phyloP scores from a whole-genome alignment of 768 basidiomycete species.

The Tubosaeta brunneosetosa region DNA sequence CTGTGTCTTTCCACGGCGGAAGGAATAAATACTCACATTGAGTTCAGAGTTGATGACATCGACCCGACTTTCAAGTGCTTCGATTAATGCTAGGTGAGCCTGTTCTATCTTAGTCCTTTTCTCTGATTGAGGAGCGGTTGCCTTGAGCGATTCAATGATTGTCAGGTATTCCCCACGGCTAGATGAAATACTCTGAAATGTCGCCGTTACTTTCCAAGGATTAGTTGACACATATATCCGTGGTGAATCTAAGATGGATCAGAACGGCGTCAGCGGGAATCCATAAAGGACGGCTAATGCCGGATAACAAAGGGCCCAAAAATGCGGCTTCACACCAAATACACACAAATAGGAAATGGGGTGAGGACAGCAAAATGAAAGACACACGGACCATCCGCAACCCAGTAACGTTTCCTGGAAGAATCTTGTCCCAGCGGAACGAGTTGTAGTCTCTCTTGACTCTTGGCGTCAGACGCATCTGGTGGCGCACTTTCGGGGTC shows the following conservation, averaged over 20 bases:
- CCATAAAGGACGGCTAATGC: conserved; percentile 33
- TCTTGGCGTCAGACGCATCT: conserved; percentile 57
- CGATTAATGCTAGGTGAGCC: conserved; percentile 58
- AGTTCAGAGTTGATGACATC: conserved; percentile 66
- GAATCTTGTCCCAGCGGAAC: conserved; percentile 74
- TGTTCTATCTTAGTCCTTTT: conserved; percentile 56
- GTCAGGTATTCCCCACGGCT: conserved; percentile 70
- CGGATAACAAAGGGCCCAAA: conserved; percentile 39
- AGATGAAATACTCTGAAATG: conserved; percentile 66
- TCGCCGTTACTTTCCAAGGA: conserved; percentile 84
- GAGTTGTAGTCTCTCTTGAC: conserved; percentile 60
- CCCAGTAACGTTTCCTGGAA: conserved; percentile 77
- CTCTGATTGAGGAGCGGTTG: conserved; percentile 40
- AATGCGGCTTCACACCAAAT: conserved; percentile 55
- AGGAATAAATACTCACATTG: conserved; percentile 47
- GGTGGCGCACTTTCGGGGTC: conserved; percentile 53
- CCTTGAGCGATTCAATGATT: conserved; percentile 58
- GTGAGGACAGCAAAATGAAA: conserved; percentile 31
- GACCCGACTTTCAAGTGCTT: conserved; percentile 57
- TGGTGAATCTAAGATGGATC: conserved; percentile 65
- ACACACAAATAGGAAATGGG: conserved; percentile 59
- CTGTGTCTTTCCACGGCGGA: conserved; percentile 9
- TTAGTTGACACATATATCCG: conserved; percentile 81
- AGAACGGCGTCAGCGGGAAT: conserved; percentile 31
- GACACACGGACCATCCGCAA: conserved; percentile 80